phyloP scores from a whole-genome alignment of 2,329 filamentous ascomycete species.

The Capronia epimyces region DNA sequence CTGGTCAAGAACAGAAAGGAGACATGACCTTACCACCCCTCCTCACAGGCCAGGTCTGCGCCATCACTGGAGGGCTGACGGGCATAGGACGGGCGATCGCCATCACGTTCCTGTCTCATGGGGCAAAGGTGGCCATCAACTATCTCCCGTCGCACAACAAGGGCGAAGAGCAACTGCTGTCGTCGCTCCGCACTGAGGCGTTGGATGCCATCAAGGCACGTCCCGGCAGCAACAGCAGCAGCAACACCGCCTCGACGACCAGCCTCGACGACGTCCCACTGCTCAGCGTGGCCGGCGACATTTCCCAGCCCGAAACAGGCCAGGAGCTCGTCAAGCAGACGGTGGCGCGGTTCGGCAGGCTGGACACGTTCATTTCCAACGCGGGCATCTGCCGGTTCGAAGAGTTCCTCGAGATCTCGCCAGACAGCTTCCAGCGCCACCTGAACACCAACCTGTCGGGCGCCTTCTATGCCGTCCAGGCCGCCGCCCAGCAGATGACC shows the following conservation, averaged over 20 bases:
- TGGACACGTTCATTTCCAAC: conserved; percentile 35
- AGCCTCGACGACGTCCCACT: conserved; percentile 24
- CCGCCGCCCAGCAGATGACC: conserved; percentile 31
- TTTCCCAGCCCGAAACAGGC: conserved; percentile 68
- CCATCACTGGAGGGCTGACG: conserved; percentile 80
- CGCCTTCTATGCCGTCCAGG: conserved; percentile 31
- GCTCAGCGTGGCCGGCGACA: conserved; percentile 68
- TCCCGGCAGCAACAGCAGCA: neutral
- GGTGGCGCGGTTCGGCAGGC: conserved; percentile 29
- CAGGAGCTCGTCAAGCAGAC: conserved; percentile 56
- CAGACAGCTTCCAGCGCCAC: conserved; percentile 65
- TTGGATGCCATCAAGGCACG: conserved; percentile 28
- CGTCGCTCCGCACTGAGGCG: conserved; percentile 25
- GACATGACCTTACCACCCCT: conserved; percentile 26
- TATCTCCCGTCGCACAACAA: conserved; percentile 30
- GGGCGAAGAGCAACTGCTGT: conserved; percentile 28
- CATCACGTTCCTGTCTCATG: conserved; percentile 57
- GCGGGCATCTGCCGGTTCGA: conserved; percentile 65
- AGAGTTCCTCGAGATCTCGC: conserved; percentile 72
- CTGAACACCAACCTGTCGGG: conserved; percentile 42
- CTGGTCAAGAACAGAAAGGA: neutral
- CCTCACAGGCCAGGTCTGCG: conserved; percentile 62
- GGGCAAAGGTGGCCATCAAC: conserved; percentile 32
- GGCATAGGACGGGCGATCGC: conserved; percentile 83
- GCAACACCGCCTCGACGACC: neutral